Conservation (phyloP, 352 stramenopile genomes). For the Phytophthora palmivora region DNA sequence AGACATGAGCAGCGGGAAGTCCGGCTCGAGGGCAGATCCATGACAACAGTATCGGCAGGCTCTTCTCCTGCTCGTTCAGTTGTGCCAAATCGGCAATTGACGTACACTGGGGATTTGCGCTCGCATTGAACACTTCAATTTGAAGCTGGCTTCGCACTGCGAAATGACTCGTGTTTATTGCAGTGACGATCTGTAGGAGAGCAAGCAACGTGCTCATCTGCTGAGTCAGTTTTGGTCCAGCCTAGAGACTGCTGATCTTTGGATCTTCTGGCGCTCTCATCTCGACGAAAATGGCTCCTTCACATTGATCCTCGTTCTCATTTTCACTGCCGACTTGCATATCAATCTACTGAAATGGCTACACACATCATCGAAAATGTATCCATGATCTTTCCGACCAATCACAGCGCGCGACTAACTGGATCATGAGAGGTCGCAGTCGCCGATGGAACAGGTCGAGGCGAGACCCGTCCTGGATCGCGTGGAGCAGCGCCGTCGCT, state of each 20-base stretch:
- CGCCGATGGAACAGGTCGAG: constrained; percentile 11
- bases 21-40: constrained; percentile 34
- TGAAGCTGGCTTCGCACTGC: background rate
- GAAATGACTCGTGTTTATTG: background rate
- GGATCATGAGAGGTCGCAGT: constrained; percentile 33
- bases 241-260: background rate
- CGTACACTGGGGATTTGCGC: constrained; percentile 11
- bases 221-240: background rate
- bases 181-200: background rate
- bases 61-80: constrained; percentile 34
- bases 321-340: background rate
- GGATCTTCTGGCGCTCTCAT: background rate
- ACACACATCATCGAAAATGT: background rate
- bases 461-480: constrained; percentile 63
- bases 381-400: background rate
- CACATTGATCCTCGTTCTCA: too few species aligned
- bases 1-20: constrained; percentile 36
- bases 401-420: constrained; percentile 1
- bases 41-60: constrained; percentile 25
- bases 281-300: background rate
- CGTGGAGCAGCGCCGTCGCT: constrained; percentile 76
- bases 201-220: background rate
- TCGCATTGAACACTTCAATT: background rate
- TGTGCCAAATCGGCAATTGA: constrained; percentile 14
- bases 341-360: constrained; percentile 1